Conservation (phyloP, 1,284 basidiomycete genomes). For the Pseudozyma flocculosa region DNA sequence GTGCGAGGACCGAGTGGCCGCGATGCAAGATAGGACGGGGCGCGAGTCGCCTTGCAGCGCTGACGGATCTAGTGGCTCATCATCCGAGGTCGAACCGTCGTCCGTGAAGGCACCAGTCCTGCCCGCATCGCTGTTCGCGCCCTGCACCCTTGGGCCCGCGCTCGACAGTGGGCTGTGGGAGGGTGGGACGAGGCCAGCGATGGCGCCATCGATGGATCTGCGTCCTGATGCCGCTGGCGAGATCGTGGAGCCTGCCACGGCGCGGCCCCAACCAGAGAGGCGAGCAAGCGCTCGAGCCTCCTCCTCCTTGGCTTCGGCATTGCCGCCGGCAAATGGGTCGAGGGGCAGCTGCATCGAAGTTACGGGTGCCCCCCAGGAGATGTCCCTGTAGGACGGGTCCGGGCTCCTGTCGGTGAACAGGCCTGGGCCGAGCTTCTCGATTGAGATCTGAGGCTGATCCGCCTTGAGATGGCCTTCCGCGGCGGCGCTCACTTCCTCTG, state of each 20-base stretch:
- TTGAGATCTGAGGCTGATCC: no score
- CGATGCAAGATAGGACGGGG: neutral
- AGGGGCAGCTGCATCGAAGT: neutral
- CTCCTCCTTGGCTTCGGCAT: slow-evolving; percentile 23
- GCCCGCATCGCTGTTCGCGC: neutral
- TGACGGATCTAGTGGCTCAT: neutral
- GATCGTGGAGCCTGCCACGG: neutral
- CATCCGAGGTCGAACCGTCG: neutral
- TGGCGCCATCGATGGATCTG: neutral
- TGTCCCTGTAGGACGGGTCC: no score
- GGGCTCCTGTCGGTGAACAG: no score
- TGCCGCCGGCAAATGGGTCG: slow-evolving; percentile 1
- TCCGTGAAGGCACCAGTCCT: neutral
- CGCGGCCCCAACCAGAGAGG: slow-evolving; percentile 10
- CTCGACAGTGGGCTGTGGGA: neutral
- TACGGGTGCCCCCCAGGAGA: no score
- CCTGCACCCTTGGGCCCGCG: neutral
- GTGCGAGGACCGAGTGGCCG: neutral
- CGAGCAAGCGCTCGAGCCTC: slow-evolving; percentile 13
- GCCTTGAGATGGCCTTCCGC: no score
- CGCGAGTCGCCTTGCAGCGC: no score
- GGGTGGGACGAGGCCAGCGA: neutral
- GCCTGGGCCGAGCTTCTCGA: no score
- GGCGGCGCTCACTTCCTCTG: no score
- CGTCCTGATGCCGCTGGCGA: no score